Conservation (phyloP, 768 basidiomycete genomes). For the Sporobolomyces pararoseus region DNA sequence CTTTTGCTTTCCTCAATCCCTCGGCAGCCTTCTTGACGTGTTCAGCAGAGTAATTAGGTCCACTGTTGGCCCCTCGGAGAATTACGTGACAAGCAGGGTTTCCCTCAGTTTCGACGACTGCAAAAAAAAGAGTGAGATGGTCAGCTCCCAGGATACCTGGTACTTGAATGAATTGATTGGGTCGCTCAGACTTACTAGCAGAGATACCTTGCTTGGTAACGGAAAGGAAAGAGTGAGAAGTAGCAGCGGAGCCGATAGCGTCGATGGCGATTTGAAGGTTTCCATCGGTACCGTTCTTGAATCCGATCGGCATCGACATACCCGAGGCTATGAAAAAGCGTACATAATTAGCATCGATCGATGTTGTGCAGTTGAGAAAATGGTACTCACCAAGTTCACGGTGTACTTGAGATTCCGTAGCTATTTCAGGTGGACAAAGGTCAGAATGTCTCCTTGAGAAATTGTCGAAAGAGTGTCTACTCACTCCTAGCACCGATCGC, state of each 20-base stretch:
- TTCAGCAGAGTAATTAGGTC: constrained; percentile 81
- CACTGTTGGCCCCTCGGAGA: constrained; percentile 79
- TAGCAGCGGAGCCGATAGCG: constrained; percentile 85
- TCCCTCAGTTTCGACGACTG: constrained; percentile 87
- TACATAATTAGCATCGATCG: too few species aligned
- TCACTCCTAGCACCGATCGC: constrained; percentile 67
- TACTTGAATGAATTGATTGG: background rate
- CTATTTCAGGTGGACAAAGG: background rate
- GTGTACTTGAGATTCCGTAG: constrained; percentile 87
- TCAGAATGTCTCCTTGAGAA: too few species aligned
- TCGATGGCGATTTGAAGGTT: constrained; percentile 75
- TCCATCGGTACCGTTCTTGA: constrained; percentile 98
- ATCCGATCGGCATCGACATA: constrained; percentile 56
- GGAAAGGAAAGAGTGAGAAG: constrained; percentile 89
- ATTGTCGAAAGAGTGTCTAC: background rate
- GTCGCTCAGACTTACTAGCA: constrained; percentile 53
- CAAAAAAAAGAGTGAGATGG: too few species aligned
- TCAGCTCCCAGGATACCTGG: too few species aligned
- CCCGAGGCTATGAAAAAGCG: constrained; percentile 36
- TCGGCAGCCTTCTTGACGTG: constrained; percentile 70
- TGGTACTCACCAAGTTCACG: constrained; percentile 66
- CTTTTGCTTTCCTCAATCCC: constrained; percentile 72
- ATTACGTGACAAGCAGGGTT: constrained; percentile 89
- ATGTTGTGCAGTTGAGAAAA: too few species aligned
- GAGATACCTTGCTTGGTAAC: constrained; percentile 95